These are phyloP conservation scores for Cordyceps farinosa DNA, from an alignment of 2,329 filamentous ascomycete genomes.

Conservation along the genomic window DNA sequence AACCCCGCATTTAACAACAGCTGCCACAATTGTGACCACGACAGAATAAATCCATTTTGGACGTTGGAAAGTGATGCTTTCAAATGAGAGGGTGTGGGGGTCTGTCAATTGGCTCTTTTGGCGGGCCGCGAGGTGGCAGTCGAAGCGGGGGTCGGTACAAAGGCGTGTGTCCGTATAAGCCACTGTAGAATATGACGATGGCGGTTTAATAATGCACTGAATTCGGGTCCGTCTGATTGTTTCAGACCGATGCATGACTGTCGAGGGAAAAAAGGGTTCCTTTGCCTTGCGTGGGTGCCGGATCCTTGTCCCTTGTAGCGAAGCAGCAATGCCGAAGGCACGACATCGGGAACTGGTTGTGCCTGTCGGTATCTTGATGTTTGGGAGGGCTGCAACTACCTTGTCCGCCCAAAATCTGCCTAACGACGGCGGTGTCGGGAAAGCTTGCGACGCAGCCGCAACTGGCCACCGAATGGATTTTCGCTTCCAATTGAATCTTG, in stretches of 20 bases:
- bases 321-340: background rate
- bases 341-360: background rate
- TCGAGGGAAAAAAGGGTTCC: background rate
- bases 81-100: conserved; percentile 3
- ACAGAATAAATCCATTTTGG: background rate
- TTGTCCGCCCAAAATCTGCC: background rate
- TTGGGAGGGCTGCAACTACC: background rate
- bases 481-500: background rate
- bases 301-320: background rate
- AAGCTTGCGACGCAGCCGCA: background rate
- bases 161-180: background rate
- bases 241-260: background rate
- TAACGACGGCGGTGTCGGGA: background rate
- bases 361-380: background rate
- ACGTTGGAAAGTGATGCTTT: background rate
- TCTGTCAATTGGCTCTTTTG: background rate
- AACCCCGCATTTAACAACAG: background rate
- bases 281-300: background rate
- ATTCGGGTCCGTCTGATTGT: background rate
- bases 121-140: background rate
- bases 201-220: background rate
- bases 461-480: background rate
- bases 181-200: background rate
- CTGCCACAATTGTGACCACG: background rate
- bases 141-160: background rate